Evolutionary conservation across 306 rosid genomes (phyloP).

Genomic region (Ormosia semicastrata): DNA sequence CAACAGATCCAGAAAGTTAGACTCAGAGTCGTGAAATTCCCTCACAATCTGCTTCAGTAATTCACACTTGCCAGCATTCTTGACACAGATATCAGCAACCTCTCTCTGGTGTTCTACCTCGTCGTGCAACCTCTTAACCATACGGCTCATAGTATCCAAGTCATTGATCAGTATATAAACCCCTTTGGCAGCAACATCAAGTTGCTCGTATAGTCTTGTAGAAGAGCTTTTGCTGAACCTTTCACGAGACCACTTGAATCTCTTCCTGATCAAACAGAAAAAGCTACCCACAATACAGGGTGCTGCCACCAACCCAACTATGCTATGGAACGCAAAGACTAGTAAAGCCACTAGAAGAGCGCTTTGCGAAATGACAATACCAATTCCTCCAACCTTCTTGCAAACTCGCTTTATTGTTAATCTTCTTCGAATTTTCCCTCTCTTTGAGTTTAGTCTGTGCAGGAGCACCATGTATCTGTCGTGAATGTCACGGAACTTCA

Average conservation of each 20-base stretch:
- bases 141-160: slow-evolving; percentile 72
- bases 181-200: slow-evolving; percentile 79
- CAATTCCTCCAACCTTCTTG: slow-evolving; percentile 50
- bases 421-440: slow-evolving; percentile 34
- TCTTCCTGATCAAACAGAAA: slow-evolving; percentile 36
- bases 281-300: slow-evolving; percentile 52
- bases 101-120: slow-evolving; percentile 71
- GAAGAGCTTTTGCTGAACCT: background rate
- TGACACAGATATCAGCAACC: slow-evolving; percentile 53
- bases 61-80: slow-evolving; percentile 49
- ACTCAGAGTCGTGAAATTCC: slow-evolving; percentile 54
- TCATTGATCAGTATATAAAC: slow-evolving; percentile 66
- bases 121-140: slow-evolving; percentile 64
- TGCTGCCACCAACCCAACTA: slow-evolving; percentile 62
- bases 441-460: slow-evolving; percentile 35
- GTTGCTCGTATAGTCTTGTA: slow-evolving; percentile 43
- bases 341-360: slow-evolving; percentile 46
- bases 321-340: slow-evolving; percentile 54
- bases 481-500: slow-evolving; percentile 45
- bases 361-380: slow-evolving; percentile 38
- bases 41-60: slow-evolving; percentile 51
- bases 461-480: slow-evolving; percentile 36
- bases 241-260: slow-evolving; percentile 9
- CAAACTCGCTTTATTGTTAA: slow-evolving; percentile 26
- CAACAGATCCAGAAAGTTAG: slow-evolving; percentile 64